Percentiles rank a stretch among this genome's conserved stretches.
Conservation (phyloP, 2,329 filamentous ascomycete species). For the Talaromyces sp. region DNA sequence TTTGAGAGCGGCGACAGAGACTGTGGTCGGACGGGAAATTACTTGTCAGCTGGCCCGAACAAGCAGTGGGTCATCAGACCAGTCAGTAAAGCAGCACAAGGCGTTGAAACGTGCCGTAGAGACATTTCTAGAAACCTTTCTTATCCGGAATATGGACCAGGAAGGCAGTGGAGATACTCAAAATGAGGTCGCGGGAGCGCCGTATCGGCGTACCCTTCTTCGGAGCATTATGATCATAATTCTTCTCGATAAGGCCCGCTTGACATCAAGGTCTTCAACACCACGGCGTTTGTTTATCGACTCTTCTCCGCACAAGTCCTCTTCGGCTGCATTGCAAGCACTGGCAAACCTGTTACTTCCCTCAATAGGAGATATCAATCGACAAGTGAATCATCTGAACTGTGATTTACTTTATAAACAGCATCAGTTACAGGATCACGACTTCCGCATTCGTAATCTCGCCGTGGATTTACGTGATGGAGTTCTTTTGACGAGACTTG, state of each 20-base stretch:
- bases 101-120: constrained; percentile 43
- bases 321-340: constrained; percentile 48
- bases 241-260: constrained; percentile 54
- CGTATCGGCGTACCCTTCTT: constrained; percentile 53
- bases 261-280: constrained; percentile 26
- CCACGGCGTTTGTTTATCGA: constrained; percentile 48
- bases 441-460: constrained; percentile 55
- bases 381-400: constrained; percentile 52
- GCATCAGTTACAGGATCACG: constrained; percentile 54
- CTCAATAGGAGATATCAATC: constrained; percentile 53
- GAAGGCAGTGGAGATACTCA: constrained; percentile 17
- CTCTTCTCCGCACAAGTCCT: constrained; percentile 53
- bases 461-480: constrained; percentile 60
- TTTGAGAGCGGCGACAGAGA: constrained; percentile 52
- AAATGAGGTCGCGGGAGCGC: constrained; percentile 17
- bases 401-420: constrained; percentile 54
- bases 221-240: constrained; percentile 57
- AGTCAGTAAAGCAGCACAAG: constrained; percentile 17
- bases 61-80: not conserved
- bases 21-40: constrained; percentile 54
- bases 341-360: constrained; percentile 53
- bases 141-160: constrained; percentile 55
- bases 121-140: constrained; percentile 52
- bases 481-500: constrained; percentile 54
- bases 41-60: constrained; percentile 15